Conservation (phyloP, 2,329 filamentous ascomycete genomes). For the Fusarium sterilihyphosum region DNA sequence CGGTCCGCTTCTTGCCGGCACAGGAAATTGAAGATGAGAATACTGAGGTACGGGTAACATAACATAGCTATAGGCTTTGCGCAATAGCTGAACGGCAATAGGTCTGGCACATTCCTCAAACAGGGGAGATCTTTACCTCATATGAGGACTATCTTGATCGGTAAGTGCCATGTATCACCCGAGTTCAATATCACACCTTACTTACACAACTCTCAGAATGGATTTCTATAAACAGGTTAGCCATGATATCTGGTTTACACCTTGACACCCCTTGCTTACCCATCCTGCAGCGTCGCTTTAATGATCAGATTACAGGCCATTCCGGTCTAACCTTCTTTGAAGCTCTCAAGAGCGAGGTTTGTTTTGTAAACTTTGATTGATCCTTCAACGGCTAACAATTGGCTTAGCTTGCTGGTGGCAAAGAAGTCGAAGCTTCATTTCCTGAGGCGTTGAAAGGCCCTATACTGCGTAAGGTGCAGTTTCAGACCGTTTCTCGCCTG, state of each 20-base stretch:
- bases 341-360: conserved; percentile 88
- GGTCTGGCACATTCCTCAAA: conserved; percentile 93
- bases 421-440: conserved; percentile 90
- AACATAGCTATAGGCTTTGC: conserved; percentile 9
- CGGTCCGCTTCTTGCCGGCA: conserved; percentile 81
- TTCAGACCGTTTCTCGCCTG: conserved; percentile 87
- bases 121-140: conserved; percentile 86
- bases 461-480: conserved; percentile 90
- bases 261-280: conserved; percentile 26
- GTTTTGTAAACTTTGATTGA: conserved; percentile 44
- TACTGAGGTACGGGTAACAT: conserved; percentile 71
- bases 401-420: conserved; percentile 76
- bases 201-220: conserved; percentile 64
- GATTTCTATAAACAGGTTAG: conserved; percentile 93
- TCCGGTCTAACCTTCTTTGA: conserved; percentile 93
- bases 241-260: not conserved
- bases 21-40: conserved; percentile 82
- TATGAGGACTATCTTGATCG: conserved; percentile 90
- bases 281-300: conserved; percentile 77
- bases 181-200: not conserved
- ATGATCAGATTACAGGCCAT: conserved; percentile 95
- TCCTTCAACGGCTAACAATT: conserved; percentile 19
- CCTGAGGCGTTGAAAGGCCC: conserved; percentile 91
- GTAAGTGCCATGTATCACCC: conserved; percentile 59
- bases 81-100: conserved; percentile 51